Evolutionary conservation across 805 yeast species (phyloP), one percentile per base, ranked within the genome.

Genomic region (Ogataea ganodermae): DNA sequence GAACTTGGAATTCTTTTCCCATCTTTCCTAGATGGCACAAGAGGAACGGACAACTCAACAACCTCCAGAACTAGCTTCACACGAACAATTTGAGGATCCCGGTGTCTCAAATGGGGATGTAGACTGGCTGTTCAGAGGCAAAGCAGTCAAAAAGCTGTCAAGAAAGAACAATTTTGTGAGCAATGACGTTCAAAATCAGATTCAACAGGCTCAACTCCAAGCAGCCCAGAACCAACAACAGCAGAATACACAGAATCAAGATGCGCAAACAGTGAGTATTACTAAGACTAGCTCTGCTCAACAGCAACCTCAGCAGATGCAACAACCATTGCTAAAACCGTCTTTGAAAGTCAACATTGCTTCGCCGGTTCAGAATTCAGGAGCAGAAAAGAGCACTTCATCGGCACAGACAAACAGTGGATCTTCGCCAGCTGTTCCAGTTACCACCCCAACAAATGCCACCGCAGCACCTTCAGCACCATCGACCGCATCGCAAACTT

Each of bases 41-140:
- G 48, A 41, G 38, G 28, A 27, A 21, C 24, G 32, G 22, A 42
- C 41, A 35, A 43, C 31, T 14, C 24, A 27, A n/a, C 22, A 31
- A 10, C 42, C 33, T 5, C 37, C 16, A 12, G 37, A 33, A 20
- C 37, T 18, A 33, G 37, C 37, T 17, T 23, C 17, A 28, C 53
- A 42, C 39, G 52, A 51, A 16, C 40, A 52, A 30, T 60, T 62
- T 24, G 59, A 60, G 26, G 67, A 62, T 30, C 65, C 69, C 2
- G 86, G 87, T 4, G 87, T 82, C 2, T 70, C 84, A 43, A 82
- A 84, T 57, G 84, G 87, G 36, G 92, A 86, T 56, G 90, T 87
- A 10, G 95, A 86, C 60, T 87, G 96, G 96, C 70, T 87, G 22
- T 86, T 86, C 61, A 73, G 89, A 57, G 91, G 91, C n/a, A 83